phyloP scores from a whole-genome alignment of 805 yeast genomes.

The Starmerella kuoi region DNA sequence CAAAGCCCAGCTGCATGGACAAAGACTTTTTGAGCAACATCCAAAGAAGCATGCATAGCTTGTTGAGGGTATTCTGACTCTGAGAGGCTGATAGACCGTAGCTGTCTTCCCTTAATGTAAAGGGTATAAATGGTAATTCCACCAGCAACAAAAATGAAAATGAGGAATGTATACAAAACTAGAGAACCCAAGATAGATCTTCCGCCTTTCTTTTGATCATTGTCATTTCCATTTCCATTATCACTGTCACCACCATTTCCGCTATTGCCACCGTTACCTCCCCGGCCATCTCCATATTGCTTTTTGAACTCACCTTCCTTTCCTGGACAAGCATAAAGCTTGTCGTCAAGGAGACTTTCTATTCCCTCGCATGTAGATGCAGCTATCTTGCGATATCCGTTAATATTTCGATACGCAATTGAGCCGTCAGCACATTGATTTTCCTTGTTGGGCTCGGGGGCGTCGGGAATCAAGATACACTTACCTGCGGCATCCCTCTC shows the following conservation, averaged over 20 bases:
- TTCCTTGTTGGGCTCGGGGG: constrained; percentile 36
- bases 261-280: not conserved
- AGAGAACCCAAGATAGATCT: not conserved
- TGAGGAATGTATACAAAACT: not conserved
- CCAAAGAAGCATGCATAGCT: not conserved
- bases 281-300: not conserved
- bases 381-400: constrained; percentile 85
- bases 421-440: constrained; percentile 31
- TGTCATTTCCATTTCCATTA: not conserved
- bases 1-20: constrained; percentile 7
- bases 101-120: not conserved
- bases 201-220: not conserved
- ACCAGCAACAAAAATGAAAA: not conserved
- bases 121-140: not conserved
- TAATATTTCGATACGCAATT: constrained; percentile 58
- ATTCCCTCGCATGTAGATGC: constrained; percentile 81
- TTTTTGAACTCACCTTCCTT: constrained; percentile 50
- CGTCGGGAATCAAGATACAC: constrained; percentile 71
- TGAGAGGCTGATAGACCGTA: not conserved
- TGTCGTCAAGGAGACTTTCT: constrained; percentile 50
- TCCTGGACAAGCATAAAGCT: constrained; percentile 76
- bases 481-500: constrained; percentile 53
- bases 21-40: not conserved
- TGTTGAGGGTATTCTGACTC: not conserved
- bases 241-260: too few relatives aligned